Base-by-base conservation (phyloP, 2,329 filamentous ascomycete species). In the Cryoendolithus antarcticus region DNA sequence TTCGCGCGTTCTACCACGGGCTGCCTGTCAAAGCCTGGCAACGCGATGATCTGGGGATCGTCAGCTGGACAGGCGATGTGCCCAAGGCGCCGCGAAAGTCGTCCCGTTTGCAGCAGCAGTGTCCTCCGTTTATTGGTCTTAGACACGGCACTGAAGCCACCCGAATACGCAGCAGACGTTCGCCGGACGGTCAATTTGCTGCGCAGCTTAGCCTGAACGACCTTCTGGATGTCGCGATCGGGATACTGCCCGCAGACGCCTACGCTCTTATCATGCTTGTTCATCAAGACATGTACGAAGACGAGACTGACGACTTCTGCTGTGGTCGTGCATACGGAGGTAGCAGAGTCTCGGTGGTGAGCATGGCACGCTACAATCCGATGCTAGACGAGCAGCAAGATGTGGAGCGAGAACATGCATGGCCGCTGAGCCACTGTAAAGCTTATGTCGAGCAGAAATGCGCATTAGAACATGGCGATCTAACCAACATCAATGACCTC, bases 241-340 rank as follows among this genome's bases (percentile, higher is more conserved):
- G 57, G 2, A 62, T 72, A 10, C 56, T 81, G 0, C 76, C 75
- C 0, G 37, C 48, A 0, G 71, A 81, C 48, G 77, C 76, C 0
- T 76, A 77, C 42, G 65, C 76, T 0, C 51, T 80, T 1, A 49
- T 77, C 0, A 53, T 82, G 29, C 50, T 81, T 0, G 59, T 72
- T 0, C 60, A 75, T 28, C 70, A 79, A n/a, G 78, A 82, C 50
- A 57, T 81, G 9, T 81, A 76, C 49, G 76, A 82, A 48, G 68
- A 69, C 36, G 73, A 78, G 0, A 72, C 80, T 0, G 79, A 82
- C 43, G 70, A 75, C 12, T 84, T 82, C 49, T 75, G 71, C 38
- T 80, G 77, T 44, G 79, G 78, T 0, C 60, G 77, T 21, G 77
- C 79, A 1, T 84, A 77, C 51, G 79, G 79, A 0, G 74, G 69